Evolutionary conservation across 2,329 filamentous ascomycete genomes (phyloP).

Genomic region (Xylariaceae sp.): DNA sequence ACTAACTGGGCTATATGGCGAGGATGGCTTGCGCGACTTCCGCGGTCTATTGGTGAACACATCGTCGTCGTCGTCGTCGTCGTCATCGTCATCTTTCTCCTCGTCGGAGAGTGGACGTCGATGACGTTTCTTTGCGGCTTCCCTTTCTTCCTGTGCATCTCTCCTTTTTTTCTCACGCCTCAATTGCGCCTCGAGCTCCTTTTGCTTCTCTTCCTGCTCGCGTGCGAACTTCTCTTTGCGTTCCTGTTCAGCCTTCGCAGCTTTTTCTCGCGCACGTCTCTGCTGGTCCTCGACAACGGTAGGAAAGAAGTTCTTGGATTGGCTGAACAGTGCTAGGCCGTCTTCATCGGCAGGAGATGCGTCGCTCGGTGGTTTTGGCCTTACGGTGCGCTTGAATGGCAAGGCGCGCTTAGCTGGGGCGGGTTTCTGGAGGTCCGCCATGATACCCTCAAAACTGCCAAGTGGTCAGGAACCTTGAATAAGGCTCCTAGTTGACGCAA

Average conservation of each 20-base stretch:
- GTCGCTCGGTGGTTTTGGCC: conserved; percentile 41
- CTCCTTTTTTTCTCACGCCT: conserved; percentile 15
- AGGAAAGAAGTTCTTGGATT: conserved; percentile 56
- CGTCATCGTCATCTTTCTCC: neutral
- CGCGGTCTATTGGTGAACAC: conserved; percentile 21
- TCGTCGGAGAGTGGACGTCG: conserved; percentile 28
- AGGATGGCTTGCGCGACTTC: conserved; percentile 28
- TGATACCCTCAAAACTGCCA: conserved; percentile 24
- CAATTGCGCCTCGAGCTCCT: conserved; percentile 14
- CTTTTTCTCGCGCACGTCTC: conserved; percentile 35
- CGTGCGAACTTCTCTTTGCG: conserved; percentile 30
- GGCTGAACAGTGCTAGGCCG: conserved; percentile 55
- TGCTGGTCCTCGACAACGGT: conserved; percentile 50
- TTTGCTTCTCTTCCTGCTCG: conserved; percentile 25
- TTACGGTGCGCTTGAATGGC: conserved; percentile 57
- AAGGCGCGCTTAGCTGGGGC: conserved; percentile 46
- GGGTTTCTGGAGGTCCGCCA: conserved; percentile 42
- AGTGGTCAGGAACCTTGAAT: neutral
- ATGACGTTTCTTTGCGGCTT: conserved; percentile 32
- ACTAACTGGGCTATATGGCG: conserved; percentile 20
- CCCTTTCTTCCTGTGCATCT: conserved; percentile 4
- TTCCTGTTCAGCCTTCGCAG: conserved; percentile 34
- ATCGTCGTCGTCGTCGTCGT: conserved; percentile 26
- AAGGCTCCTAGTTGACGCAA: neutral
- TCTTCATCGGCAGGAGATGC: conserved; percentile 44